A percentile compares a stretch with the other conserved stretches of the same genome.
Conservation (phyloP, 768 basidiomycete genomes). For the Tylopilus cervinicoccineus region DNA sequence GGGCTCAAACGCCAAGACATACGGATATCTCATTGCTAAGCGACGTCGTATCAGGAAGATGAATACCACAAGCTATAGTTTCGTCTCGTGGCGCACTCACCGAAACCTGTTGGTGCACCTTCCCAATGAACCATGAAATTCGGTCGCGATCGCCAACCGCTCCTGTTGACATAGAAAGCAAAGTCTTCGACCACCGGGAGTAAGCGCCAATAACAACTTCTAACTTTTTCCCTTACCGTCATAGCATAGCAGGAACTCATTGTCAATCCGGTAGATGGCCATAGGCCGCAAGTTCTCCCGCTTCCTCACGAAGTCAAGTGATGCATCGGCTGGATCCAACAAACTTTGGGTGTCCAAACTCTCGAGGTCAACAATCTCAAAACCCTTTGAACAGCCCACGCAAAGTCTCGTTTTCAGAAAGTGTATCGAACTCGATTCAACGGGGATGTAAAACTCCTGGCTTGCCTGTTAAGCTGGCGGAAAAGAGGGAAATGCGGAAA, state of each 20-base stretch:
- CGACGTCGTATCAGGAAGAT: constrained; percentile 6
- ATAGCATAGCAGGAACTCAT: constrained; percentile 95
- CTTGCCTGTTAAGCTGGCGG: not conserved
- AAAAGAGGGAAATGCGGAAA: not conserved
- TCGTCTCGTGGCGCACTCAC: constrained; percentile 44
- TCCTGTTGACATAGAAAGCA: constrained; percentile 98
- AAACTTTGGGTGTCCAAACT: constrained; percentile 95
- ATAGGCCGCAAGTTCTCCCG: constrained; percentile 87
- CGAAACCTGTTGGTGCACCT: constrained; percentile 89
- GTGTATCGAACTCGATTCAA: constrained; percentile 94
- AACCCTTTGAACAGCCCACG: constrained; percentile 94
- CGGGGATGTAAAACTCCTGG: constrained; percentile 98
- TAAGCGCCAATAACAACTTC: constrained; percentile 4
- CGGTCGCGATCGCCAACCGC: constrained; percentile 83
- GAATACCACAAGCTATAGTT: not conserved
- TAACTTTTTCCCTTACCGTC: constrained; percentile 61
- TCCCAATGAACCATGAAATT: constrained; percentile 98
- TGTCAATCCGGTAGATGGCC: constrained; percentile 95
- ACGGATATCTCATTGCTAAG: constrained; percentile 91
- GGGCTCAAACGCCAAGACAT: constrained; percentile 94
- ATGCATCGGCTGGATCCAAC: constrained; percentile 87
- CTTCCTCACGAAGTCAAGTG: constrained; percentile 90
- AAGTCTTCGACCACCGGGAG: constrained; percentile 61
- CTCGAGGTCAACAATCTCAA: constrained; percentile 98
- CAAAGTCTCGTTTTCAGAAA: constrained; percentile 97